Evolutionary conservation across 2,329 filamentous ascomycete species (phyloP), one percentile per base, ranked within the genome.

Genomic region (Aureobasidium sp.): DNA sequence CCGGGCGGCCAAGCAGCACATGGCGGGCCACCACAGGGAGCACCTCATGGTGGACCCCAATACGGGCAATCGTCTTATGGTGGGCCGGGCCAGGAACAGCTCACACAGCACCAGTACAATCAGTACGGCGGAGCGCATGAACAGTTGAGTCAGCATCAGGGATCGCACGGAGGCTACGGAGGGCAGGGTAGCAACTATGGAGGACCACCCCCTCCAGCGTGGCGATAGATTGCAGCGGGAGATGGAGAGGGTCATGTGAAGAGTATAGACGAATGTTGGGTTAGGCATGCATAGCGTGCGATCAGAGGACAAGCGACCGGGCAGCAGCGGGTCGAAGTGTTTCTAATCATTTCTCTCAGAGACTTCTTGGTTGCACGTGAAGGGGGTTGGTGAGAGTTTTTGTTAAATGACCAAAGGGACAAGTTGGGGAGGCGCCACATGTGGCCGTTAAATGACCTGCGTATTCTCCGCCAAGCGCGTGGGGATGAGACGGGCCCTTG

Each of bases 151-250:
- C 51, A 55, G n/a, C 51, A 55, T 17, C 37, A 57, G n/a, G 45
- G 40, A 50, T 40, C 46, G 21, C 55, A 60, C 2, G 57, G 58
- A 13, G 58, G 61, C 3, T 60, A 61, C 27, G 61, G 49, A 40
- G 61, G 63, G 31, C 62, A 64, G 35, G 40, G 60, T 17, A 47
- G 43, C 49, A 53, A 54, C 38, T 65, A 66, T 54, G 62, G 64
- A 43, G 62, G 60, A 11, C 66, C 65, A 10, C 65, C 68, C 7
- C 65, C 64, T 40, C 66, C 69, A 19, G 64, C 65, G 21, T 71
- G 69, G 68, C 65, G 65, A 65, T 69, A 60, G 49, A 40, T 29
- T 60, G 38, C 15, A 5, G n/a, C 2, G n/a, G 10, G 31, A 25
- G 13, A 17, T 5, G 15, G 13, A 25, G 21, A 37, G 2, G 19